Evolutionary conservation across 108 stramenopile genomes (phyloP).

Genomic region (Ochromonas danica): DNA sequence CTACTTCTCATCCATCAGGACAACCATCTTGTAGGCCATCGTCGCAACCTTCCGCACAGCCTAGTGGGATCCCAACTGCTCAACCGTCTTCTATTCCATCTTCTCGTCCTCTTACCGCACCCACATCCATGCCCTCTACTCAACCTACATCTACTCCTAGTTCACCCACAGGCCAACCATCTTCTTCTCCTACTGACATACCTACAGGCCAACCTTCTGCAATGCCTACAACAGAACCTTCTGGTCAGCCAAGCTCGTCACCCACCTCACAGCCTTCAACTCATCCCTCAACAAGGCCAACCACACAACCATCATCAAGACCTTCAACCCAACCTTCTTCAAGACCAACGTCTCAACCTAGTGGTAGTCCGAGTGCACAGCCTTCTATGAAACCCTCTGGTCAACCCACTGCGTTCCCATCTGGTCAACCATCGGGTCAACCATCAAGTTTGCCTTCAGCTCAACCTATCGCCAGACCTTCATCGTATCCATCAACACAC

Average conservation of each 20-base stretch:
- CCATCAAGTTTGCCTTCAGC: neutral
- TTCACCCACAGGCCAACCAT: neutral
- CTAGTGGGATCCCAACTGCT: neutral
- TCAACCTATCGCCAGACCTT: neutral
- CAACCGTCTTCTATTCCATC: neutral
- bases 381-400: neutral
- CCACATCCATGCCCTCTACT: neutral
- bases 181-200: neutral
- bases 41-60: neutral
- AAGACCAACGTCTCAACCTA: too few species aligned
- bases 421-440: neutral
- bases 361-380: neutral
- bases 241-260: constrained; percentile 6
- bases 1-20: neutral
- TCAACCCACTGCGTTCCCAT: neutral
- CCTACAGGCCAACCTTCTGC: neutral
- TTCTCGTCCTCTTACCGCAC: neutral
- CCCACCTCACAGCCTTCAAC: constrained; percentile 8
- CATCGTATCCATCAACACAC: neutral
- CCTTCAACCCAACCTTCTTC: too few species aligned
- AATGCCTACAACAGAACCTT: constrained; percentile 1
- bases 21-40: constrained; percentile 4
- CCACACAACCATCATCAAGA: too few species aligned
- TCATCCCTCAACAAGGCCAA: neutral
- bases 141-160: neutral